A percentile compares a stretch with the other conserved stretches of the same genome.
Conservation (phyloP, 106 monocot species). For the Apostasia ramifera region DNA sequence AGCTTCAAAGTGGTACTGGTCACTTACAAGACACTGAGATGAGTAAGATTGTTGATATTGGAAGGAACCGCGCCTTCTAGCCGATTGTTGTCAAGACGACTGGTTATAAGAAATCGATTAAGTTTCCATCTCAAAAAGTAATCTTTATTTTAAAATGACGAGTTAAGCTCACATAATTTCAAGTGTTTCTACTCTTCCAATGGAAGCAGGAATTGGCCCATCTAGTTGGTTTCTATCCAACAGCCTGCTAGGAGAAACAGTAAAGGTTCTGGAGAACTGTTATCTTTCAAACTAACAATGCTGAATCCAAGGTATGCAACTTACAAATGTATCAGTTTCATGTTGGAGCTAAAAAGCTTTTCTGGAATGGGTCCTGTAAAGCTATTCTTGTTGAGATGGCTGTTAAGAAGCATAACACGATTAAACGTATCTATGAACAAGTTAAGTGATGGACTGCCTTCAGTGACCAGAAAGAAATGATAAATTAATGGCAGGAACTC, state of each 20-base stretch:
- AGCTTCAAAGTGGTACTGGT: neutral
- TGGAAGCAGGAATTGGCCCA: slow-evolving; percentile 15
- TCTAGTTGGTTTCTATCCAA: slow-evolving; percentile 14
- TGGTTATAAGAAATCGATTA: neutral
- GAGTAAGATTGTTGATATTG: slow-evolving; percentile 17
- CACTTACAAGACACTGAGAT: slow-evolving; percentile 13
- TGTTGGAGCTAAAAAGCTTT: slow-evolving; percentile 37
- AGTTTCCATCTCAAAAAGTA: slow-evolving; percentile 1
- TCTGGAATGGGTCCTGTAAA: slow-evolving; percentile 40
- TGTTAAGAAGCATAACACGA: slow-evolving; percentile 10
- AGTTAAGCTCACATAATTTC: neutral
- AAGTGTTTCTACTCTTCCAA: slow-evolving; percentile 11
- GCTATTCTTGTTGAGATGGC: slow-evolving; percentile 33
- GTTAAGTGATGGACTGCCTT: neutral
- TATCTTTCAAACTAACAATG: neutral
- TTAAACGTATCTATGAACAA: neutral
- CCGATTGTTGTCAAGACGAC: slow-evolving; percentile 15
- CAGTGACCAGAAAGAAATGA: neutral
- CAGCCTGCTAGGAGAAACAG: slow-evolving; percentile 13
- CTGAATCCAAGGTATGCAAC: neutral
- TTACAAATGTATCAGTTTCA: slow-evolving; percentile 52
- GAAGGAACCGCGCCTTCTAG: slow-evolving; percentile 14
- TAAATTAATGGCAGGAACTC: neutral
- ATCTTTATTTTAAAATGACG: neutral
- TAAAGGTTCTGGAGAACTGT: slow-evolving; percentile 1